These are phyloP conservation scores for Clitopilus hobsonii DNA, from an alignment of 768 basidiomycete genomes.

Conservation along the genomic window DNA sequence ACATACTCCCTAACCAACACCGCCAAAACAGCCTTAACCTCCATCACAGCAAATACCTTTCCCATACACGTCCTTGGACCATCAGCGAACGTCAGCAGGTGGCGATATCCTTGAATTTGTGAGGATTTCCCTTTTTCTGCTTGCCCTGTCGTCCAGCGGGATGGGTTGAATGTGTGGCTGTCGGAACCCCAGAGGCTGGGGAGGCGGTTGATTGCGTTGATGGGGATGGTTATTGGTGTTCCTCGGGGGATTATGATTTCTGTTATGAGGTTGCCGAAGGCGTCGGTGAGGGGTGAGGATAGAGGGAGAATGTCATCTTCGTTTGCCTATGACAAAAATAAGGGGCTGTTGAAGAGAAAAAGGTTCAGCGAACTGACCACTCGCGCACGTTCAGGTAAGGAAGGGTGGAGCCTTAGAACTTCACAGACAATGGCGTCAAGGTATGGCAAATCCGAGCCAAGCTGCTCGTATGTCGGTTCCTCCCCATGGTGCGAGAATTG, in stretches of 20 bases:
- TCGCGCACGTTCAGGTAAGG: background rate
- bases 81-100: conserved; percentile 1
- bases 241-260: background rate
- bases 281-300: background rate
- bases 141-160: background rate
- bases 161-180: background rate
- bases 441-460: background rate
- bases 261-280: background rate
- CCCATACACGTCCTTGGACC: conserved; percentile 1
- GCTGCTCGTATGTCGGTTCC: background rate
- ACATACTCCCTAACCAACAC: background rate
- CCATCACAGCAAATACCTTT: background rate
- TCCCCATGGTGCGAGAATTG: background rate
- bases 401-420: background rate
- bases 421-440: background rate
- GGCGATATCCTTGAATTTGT: background rate
- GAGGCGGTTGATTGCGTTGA: background rate
- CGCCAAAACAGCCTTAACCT: background rate
- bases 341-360: background rate
- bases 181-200: background rate
- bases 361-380: background rate
- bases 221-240: background rate
- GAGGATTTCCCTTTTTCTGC: background rate
- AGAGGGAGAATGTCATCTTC: conserved; percentile 4
- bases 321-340: background rate